Conservation (phyloP, 1,284 basidiomycete species). For the Earliella scabrosa region DNA sequence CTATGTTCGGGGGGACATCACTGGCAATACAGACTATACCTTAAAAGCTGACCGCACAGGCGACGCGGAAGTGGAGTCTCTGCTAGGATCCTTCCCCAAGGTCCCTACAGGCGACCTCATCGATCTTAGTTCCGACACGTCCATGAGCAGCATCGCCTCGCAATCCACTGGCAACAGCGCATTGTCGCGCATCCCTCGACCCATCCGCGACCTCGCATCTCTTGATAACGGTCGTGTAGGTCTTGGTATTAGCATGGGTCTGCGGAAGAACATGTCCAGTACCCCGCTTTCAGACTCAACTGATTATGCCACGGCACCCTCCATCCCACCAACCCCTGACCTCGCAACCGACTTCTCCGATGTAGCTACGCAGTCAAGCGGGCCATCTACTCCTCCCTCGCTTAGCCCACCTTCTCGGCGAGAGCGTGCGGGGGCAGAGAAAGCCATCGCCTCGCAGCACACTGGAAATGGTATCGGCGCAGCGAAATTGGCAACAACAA, state of each 20-base stretch:
- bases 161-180: constrained; percentile 19
- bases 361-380: constrained; percentile 56
- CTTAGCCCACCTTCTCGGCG: constrained; percentile 36
- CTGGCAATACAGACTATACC: constrained; percentile 16
- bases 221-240: constrained; percentile 17
- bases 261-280: constrained; percentile 21
- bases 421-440: constrained; percentile 11
- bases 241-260: constrained; percentile 15
- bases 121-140: constrained; percentile 28
- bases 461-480: constrained; percentile 1
- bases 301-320: constrained; percentile 28
- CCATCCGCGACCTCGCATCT: constrained; percentile 3
- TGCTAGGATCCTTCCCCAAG: constrained; percentile 26
- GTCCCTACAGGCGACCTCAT: constrained; percentile 29
- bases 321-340: constrained; percentile 58
- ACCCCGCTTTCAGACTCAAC: constrained; percentile 29
- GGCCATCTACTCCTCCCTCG: constrained; percentile 57
- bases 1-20: constrained; percentile 4
- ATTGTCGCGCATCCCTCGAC: constrained; percentile 28
- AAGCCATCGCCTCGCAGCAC: constrained; percentile 7
- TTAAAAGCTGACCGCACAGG: constrained; percentile 27
- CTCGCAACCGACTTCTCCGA: constrained; percentile 67
- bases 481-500: constrained; percentile 16
- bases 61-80: constrained; percentile 33
- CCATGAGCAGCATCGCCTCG: constrained; percentile 15